Percentiles rank a stretch among this genome's conserved stretches.
These are phyloP conservation scores for Fusarium gaditjirri DNA, from an alignment of 2,329 filamentous ascomycete genomes.

Conservation along the genomic window DNA sequence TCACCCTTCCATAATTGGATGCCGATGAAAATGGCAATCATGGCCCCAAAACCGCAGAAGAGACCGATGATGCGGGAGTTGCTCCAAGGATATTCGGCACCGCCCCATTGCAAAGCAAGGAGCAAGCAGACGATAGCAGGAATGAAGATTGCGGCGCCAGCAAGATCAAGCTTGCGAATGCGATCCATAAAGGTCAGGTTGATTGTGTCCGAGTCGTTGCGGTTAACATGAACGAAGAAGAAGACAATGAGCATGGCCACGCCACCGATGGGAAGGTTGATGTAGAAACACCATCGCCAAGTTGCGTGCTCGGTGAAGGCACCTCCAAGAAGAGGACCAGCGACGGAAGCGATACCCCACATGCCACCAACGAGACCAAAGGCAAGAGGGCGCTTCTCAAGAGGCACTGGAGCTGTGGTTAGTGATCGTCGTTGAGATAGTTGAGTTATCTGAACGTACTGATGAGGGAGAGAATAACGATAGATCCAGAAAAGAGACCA, in stretches of 20 bases:
- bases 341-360: constrained; percentile 65
- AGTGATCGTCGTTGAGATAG: not conserved
- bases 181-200: constrained; percentile 50
- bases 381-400: constrained; percentile 63
- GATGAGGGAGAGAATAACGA: constrained; percentile 59
- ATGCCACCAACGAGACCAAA: constrained; percentile 66
- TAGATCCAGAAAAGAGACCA: constrained; percentile 61
- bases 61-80: constrained; percentile 61
- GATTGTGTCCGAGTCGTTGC: constrained; percentile 49
- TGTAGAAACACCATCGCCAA: constrained; percentile 65
- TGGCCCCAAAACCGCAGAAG: constrained; percentile 59
- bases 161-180: constrained; percentile 59
- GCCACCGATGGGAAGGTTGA: constrained; percentile 59
- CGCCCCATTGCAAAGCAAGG: constrained; percentile 68
- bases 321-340: constrained; percentile 62
- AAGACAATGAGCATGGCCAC: constrained; percentile 61
- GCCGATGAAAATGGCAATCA: constrained; percentile 59
- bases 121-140: constrained; percentile 64
- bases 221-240: constrained; percentile 57
- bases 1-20: constrained; percentile 58
- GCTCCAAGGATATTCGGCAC: constrained; percentile 62
- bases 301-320: constrained; percentile 60
- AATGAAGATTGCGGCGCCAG: constrained; percentile 61
- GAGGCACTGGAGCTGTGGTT: constrained; percentile 54
- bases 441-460: constrained; percentile 40